Evolutionary conservation across 805 yeast genomes (phyloP).

Genomic region (Kazachstania africana): DNA sequence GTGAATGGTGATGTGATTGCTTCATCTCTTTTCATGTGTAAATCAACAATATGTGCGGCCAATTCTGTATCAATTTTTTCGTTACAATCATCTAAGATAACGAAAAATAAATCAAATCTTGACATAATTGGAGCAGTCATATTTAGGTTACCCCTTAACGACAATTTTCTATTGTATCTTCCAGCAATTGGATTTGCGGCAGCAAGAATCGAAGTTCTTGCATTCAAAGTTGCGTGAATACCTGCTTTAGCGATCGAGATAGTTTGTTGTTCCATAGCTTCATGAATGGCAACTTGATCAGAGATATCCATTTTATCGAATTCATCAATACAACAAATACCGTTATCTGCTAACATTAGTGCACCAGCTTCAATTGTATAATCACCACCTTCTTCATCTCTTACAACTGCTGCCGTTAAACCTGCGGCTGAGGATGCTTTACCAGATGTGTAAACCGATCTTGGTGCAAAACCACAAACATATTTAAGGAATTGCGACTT

Average conservation of each 20-base stretch:
- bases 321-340: constrained; percentile 97
- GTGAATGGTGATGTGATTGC: constrained; percentile 85
- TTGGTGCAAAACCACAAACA: constrained; percentile 80
- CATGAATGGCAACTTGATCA: constrained; percentile 98
- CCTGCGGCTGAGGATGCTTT: constrained; percentile 99
- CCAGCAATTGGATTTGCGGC: constrained; percentile 99
- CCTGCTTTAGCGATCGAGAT: constrained; percentile 98
- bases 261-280: constrained; percentile 99
- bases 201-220: constrained; percentile 90
- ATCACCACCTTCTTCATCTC: constrained; percentile 95
- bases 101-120: constrained; percentile 90
- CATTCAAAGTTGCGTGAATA: constrained; percentile 93
- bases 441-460: constrained; percentile 95
- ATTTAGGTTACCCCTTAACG: constrained; percentile 73
- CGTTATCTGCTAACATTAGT: constrained; percentile 94
- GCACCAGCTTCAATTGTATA: constrained; percentile 98
- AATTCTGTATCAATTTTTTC: constrained; percentile 80
- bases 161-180: constrained; percentile 77
- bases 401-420: constrained; percentile 93
- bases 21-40: constrained; percentile 82
- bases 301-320: constrained; percentile 93
- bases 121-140: constrained; percentile 99
- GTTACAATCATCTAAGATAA: constrained; percentile 88
- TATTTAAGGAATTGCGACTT: constrained; percentile 93
- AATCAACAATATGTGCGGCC: constrained; percentile 84